phyloP scores from a whole-genome alignment of 352 stramenopile genomes.

The Phytophthora megakarya region DNA sequence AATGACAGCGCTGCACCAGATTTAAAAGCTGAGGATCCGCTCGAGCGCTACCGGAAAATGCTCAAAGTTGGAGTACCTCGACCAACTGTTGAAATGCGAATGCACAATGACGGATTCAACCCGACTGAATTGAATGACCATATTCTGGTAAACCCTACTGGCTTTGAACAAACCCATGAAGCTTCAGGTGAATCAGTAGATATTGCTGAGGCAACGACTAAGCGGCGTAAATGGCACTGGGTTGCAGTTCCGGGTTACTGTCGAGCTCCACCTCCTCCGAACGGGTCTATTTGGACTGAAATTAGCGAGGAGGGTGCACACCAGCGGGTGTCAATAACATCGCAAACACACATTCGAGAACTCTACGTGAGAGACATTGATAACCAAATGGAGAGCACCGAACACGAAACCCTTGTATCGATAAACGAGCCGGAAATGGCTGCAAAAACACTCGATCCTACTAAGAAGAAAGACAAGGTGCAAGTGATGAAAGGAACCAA shows the following conservation, averaged over 20 bases:
- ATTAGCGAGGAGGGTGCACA: slow-evolving; percentile 12
- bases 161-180: background rate
- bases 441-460: background rate
- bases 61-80: slow-evolving; percentile 36
- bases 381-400: background rate
- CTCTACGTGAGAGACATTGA: slow-evolving; percentile 19
- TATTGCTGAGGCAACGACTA: background rate
- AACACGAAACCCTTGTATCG: slow-evolving; percentile 8
- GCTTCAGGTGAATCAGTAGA: too few relatives aligned
- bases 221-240: slow-evolving; percentile 34
- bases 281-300: slow-evolving; percentile 27
- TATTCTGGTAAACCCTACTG: background rate
- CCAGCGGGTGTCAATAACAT: slow-evolving; percentile 12
- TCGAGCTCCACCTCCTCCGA: slow-evolving; percentile 12
- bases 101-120: slow-evolving; percentile 33
- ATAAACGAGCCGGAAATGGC: background rate
- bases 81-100: slow-evolving; percentile 24
- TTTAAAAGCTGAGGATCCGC: slow-evolving; percentile 2
- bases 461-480: slow-evolving; percentile 14
- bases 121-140: slow-evolving; percentile 13
- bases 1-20: background rate
- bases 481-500: slow-evolving; percentile 34
- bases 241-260: slow-evolving; percentile 18
- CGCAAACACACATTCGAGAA: slow-evolving; percentile 13
- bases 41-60: slow-evolving; percentile 30